These are phyloP conservation scores for Rhododendron ovatum DNA, from an alignment of 148 eudicot genomes.

Conservation along the genomic window DNA sequence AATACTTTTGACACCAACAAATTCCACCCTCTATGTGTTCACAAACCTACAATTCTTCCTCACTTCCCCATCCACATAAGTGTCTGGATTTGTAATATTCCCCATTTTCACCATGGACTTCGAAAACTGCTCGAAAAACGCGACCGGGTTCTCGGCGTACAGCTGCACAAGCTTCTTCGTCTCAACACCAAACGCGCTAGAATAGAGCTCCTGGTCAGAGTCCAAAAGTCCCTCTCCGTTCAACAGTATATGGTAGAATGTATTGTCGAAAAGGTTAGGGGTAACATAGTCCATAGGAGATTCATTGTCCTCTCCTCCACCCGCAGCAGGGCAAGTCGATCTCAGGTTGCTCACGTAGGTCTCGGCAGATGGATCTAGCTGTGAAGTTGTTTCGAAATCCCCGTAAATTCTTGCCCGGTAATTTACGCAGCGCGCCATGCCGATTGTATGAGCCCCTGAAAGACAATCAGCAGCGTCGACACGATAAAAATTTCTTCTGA, in stretches of 20 bases:
- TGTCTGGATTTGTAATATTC: constrained; percentile 63
- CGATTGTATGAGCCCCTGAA: constrained; percentile 93
- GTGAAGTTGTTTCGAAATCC: constrained; percentile 59
- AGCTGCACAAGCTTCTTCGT: constrained; percentile 54
- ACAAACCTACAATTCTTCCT: constrained; percentile 88
- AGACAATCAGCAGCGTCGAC: background rate
- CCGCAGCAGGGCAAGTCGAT: constrained; percentile 53
- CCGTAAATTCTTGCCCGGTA: constrained; percentile 83
- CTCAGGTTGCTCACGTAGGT: constrained; percentile 45
- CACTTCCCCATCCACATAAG: constrained; percentile 71
- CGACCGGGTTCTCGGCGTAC: constrained; percentile 57
- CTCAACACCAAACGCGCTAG: constrained; percentile 64
- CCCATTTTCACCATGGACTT: constrained; percentile 95
- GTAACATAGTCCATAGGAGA: constrained; percentile 66
- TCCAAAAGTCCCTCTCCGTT: constrained; percentile 79
- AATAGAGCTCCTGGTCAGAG: constrained; percentile 83
- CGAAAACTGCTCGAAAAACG: constrained; percentile 80
- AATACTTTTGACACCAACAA: background rate
- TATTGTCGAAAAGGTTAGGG: constrained; percentile 77
- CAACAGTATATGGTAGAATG: constrained; percentile 62
- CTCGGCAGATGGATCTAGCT: constrained; percentile 38
- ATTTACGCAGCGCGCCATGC: constrained; percentile 78
- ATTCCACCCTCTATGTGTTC: constrained; percentile 32
- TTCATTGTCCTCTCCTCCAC: constrained; percentile 55
- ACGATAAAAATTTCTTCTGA: no score